Percentiles rank a stretch among this genome's conserved stretches.
phyloP scores from a whole-genome alignment of 164 flowering plant species.

The Tinospora cordifolia region DNA sequence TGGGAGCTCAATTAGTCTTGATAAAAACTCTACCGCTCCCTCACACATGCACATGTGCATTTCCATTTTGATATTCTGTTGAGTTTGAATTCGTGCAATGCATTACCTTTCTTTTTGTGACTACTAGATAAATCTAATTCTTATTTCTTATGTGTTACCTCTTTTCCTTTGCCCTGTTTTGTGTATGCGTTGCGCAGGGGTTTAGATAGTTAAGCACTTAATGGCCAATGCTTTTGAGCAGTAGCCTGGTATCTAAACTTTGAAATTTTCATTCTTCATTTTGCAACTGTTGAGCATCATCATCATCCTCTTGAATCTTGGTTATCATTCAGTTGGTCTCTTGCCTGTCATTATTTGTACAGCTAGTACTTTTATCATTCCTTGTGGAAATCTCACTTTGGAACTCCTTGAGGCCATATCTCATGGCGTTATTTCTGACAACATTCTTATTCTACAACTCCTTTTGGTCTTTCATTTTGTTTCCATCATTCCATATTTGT shows the following conservation, averaged over 20 bases:
- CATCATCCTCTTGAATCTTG: constrained; percentile 41
- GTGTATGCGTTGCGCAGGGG: constrained; percentile 16
- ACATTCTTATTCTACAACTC: constrained; percentile 55
- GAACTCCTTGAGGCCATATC: constrained; percentile 45
- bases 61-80: not conserved
- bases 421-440: constrained; percentile 47
- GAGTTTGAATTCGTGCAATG: not conserved
- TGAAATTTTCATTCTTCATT: constrained; percentile 36
- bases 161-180: constrained; percentile 15
- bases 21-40: not conserved
- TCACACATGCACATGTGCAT: not conserved
- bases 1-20: not conserved
- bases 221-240: constrained; percentile 23
- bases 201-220: constrained; percentile 22
- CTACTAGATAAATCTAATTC: not conserved
- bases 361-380: constrained; percentile 34
- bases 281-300: constrained; percentile 47
- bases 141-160: constrained; percentile 17
- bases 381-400: constrained; percentile 38
- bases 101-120: not conserved
- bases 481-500: constrained; percentile 58
- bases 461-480: constrained; percentile 72
- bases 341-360: constrained; percentile 33
- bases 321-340: constrained; percentile 42
- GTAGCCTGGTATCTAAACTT: constrained; percentile 27